Evolutionary conservation across 441 rosid species (phyloP).

Genomic region (Euphorbia schlechtendalii): DNA sequence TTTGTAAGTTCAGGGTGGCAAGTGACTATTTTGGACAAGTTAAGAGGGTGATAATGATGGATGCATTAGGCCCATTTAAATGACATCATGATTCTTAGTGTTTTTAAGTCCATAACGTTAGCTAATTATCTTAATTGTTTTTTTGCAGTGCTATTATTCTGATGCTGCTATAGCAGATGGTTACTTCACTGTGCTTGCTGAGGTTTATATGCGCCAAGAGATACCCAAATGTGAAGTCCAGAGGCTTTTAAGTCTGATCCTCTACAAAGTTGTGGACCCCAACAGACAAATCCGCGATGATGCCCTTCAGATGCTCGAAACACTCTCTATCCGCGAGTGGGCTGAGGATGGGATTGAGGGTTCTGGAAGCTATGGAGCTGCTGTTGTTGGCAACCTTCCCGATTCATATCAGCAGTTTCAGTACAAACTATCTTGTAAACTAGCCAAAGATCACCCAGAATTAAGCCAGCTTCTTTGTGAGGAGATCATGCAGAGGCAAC

Average conservation of each 20-base stretch:
- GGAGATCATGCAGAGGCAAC: constrained; percentile 99
- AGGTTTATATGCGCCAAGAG: constrained; percentile 99
- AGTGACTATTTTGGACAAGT: no score
- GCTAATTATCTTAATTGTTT: constrained; percentile 21
- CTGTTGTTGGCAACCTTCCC: constrained; percentile 98
- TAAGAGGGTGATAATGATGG: no score
- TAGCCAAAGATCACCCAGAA: constrained; percentile 97
- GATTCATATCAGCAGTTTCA: constrained; percentile 99
- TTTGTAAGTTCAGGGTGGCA: no score
- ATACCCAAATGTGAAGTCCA: constrained; percentile 98
- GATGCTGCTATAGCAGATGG: constrained; percentile 97
- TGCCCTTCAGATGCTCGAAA: constrained; percentile 99
- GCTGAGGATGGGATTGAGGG: constrained; percentile 91
- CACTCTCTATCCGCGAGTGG: constrained; percentile 97
- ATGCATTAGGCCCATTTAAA: background rate
- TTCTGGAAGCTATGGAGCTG: constrained; percentile 93
- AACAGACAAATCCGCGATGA: constrained; percentile 98
- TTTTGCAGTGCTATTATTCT: constrained; percentile 85
- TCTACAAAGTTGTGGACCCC: constrained; percentile 98
- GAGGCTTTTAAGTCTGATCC: constrained; percentile 92
- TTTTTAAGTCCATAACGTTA: background rate
- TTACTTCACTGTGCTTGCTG: constrained; percentile 96
- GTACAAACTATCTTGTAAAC: constrained; percentile 94
- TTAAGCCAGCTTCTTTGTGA: constrained; percentile 97
- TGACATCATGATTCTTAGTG: background rate